phyloP scores from a whole-genome alignment of 2,329 filamentous ascomycete genomes.

The Ramularia collo-cygni region DNA sequence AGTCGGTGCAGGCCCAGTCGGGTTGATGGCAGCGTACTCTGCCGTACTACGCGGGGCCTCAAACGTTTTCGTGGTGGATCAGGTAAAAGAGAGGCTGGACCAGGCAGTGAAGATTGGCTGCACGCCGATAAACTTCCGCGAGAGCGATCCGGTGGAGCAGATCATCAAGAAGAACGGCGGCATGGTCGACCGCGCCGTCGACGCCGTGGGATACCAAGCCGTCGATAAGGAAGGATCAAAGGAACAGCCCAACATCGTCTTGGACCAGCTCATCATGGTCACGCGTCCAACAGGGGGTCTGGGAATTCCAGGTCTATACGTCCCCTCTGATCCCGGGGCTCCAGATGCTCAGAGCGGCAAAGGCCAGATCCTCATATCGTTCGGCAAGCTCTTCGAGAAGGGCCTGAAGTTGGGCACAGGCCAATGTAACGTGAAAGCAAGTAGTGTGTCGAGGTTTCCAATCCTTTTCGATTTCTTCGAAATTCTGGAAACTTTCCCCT shows the following conservation, averaged over 20 bases:
- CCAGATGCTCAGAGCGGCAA: slow-evolving; percentile 55
- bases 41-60: slow-evolving; percentile 55
- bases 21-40: slow-evolving; percentile 60
- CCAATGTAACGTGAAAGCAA: slow-evolving; percentile 58
- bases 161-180: slow-evolving; percentile 54
- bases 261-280: slow-evolving; percentile 58
- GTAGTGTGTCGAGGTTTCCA: too few species aligned
- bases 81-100: slow-evolving; percentile 52
- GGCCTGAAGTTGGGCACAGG: slow-evolving; percentile 52
- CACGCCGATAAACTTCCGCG: slow-evolving; percentile 54
- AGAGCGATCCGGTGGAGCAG: slow-evolving; percentile 53
- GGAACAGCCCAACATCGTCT: slow-evolving; percentile 56
- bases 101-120: slow-evolving; percentile 57
- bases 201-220: slow-evolving; percentile 61
- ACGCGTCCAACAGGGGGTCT: slow-evolving; percentile 56
- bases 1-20: slow-evolving; percentile 47
- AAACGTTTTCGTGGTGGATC: slow-evolving; percentile 57
- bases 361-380: slow-evolving; percentile 57
- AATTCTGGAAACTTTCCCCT: too few species aligned
- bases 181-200: slow-evolving; percentile 58
- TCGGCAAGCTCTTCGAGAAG: slow-evolving; percentile 64
- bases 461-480: too few species aligned
- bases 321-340: slow-evolving; percentile 53
- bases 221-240: slow-evolving; percentile 49
- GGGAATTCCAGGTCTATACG: slow-evolving; percentile 45